Conservation (phyloP, 345 rosid genomes). For the Abelmoschus esculentus region DNA sequence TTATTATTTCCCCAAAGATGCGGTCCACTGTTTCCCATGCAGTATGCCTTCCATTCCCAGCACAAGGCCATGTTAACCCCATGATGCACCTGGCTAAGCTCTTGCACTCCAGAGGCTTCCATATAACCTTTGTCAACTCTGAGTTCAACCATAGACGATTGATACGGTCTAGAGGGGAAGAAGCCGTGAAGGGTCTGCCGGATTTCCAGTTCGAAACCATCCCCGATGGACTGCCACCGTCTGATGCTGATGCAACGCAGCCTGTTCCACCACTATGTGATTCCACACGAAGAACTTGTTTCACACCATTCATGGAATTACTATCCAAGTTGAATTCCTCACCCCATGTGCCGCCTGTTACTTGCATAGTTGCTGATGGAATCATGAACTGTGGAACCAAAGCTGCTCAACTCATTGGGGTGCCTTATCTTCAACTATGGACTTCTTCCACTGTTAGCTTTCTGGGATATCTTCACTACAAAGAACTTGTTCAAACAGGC, state of each 20-base stretch:
- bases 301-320: slow-evolving; percentile 21
- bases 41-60: slow-evolving; percentile 31
- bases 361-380: slow-evolving; percentile 27
- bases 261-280: slow-evolving; percentile 8
- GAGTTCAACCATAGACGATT: slow-evolving; percentile 12
- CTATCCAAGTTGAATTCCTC: slow-evolving; percentile 16
- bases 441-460: not conserved
- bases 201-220: slow-evolving; percentile 8
- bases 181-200: not conserved
- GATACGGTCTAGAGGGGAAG: not conserved
- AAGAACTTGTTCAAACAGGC: not conserved
- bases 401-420: slow-evolving; percentile 15
- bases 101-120: slow-evolving; percentile 28
- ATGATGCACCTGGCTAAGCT: slow-evolving; percentile 35
- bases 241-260: not conserved
- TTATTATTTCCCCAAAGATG: not conserved
- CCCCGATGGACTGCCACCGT: slow-evolving; percentile 7
- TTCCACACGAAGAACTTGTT: slow-evolving; percentile 9
- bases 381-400: slow-evolving; percentile 16
- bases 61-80: slow-evolving; percentile 38
- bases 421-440: not conserved
- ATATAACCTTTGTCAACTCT: slow-evolving; percentile 23
- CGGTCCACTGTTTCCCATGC: slow-evolving; percentile 18
- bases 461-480: not conserved
- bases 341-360: slow-evolving; percentile 18